These are phyloP conservation scores for Rhododendron henanense DNA, from an alignment of 148 eudicot genomes.

Conservation along the genomic window DNA sequence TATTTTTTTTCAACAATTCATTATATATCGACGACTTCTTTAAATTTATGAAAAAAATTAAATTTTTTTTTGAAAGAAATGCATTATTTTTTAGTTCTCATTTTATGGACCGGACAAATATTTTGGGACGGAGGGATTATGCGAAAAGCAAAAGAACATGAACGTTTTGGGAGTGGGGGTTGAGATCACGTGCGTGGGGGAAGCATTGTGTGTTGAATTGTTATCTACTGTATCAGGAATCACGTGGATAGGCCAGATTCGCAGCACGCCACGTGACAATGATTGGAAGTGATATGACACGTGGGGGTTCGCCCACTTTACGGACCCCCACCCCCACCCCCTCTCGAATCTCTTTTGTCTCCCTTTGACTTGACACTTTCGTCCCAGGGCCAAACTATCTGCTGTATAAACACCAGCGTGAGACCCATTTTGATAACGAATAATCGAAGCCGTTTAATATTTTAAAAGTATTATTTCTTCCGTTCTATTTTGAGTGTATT, in stretches of 20 bases:
- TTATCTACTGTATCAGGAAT: background rate
- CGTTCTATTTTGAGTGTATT: no score
- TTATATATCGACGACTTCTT: no score
- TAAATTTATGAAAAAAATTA: no score
- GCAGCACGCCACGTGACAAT: background rate
- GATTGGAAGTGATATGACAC: conserved; percentile 1
- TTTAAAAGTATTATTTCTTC: no score
- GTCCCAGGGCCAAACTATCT: background rate
- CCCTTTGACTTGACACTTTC: background rate
- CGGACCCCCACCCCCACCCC: no score
- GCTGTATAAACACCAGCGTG: no score
- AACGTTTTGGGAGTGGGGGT: background rate
- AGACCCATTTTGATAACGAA: no score
- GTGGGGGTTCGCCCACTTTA: background rate
- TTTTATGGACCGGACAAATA: fast-evolving
- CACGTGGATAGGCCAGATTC: conserved; percentile 1
- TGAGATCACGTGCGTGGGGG: background rate
- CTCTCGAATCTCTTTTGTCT: background rate
- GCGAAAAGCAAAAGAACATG: background rate
- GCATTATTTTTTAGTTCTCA: no score
- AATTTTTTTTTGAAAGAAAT: no score
- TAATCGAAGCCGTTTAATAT: no score
- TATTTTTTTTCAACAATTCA: no score
- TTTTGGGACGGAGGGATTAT: no score
- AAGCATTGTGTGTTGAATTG: background rate